Percentiles rank a stretch among this genome's conserved stretches.
Conservation (phyloP, 441 rosid species). For the Erysimum cheiri region DNA sequence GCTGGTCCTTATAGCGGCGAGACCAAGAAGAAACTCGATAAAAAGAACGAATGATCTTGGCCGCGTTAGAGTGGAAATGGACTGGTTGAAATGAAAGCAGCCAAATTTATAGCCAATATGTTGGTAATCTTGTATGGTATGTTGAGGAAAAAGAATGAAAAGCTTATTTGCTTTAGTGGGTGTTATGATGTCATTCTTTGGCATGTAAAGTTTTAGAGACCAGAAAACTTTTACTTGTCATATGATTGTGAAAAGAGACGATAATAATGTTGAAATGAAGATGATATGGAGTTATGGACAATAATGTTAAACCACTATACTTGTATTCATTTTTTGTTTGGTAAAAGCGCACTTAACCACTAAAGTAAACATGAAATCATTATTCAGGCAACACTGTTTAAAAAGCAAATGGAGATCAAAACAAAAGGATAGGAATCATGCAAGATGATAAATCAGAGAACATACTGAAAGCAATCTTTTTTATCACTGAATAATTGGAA, state of each 20-base stretch:
- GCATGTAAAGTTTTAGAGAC: too few relatives aligned
- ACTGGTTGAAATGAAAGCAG: neutral
- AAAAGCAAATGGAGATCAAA: too few relatives aligned
- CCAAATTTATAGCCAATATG: slow-evolving; percentile 9
- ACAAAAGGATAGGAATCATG: too few relatives aligned
- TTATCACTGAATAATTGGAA: too few relatives aligned
- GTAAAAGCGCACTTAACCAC: too few relatives aligned
- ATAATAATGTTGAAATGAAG: slow-evolving; percentile 1
- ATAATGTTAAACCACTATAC: neutral
- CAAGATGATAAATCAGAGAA: too few relatives aligned
- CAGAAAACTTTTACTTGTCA: slow-evolving; percentile 24
- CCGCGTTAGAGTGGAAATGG: neutral
- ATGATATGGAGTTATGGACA: neutral
- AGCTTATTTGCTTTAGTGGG: neutral
- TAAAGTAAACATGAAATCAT: too few relatives aligned
- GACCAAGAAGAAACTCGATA: slow-evolving; percentile 45
- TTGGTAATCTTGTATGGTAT: slow-evolving; percentile 3
- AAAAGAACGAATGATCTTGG: slow-evolving; percentile 25
- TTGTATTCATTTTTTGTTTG: neutral
- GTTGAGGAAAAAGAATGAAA: slow-evolving; percentile 7
- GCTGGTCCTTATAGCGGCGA: slow-evolving; percentile 78
- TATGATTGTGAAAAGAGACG: slow-evolving; percentile 4
- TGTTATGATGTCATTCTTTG: neutral
- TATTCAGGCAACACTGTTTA: too few relatives aligned
- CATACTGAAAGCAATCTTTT: too few relatives aligned